phyloP scores from a whole-genome alignment of 2,329 filamentous ascomycete species.

The Penicillium sp. region DNA sequence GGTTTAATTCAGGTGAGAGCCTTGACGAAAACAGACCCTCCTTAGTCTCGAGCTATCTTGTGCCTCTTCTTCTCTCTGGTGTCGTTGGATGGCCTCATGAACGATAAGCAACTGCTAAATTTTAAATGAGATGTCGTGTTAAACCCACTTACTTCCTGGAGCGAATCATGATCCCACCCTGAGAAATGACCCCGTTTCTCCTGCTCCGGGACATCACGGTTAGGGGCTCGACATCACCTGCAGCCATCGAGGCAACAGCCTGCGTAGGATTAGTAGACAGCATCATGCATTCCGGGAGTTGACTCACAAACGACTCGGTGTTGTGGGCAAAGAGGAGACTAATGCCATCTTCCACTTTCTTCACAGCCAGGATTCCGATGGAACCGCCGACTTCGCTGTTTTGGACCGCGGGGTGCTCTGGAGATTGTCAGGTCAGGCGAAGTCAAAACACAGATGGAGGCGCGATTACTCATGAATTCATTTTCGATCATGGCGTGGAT shows the following conservation, averaged over 20 bases:
- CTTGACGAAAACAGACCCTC: background rate
- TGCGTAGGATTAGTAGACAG: slow-evolving; percentile 21
- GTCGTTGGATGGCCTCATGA: background rate
- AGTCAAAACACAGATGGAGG: background rate
- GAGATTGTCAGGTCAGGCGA: background rate
- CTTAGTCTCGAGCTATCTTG: background rate
- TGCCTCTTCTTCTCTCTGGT: background rate
- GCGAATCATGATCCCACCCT: slow-evolving; percentile 40
- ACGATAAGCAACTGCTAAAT: background rate
- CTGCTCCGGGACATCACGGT: slow-evolving; percentile 79
- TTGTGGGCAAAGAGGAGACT: slow-evolving; percentile 95
- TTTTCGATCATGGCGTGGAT: slow-evolving; percentile 74
- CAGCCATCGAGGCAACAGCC: slow-evolving; percentile 85
- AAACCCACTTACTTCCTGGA: slow-evolving; percentile 29
- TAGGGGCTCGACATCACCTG: slow-evolving; percentile 70
- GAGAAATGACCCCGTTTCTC: slow-evolving; percentile 53
- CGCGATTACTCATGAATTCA: slow-evolving; percentile 76
- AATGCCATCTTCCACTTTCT: slow-evolving; percentile 72
- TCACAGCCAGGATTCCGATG: slow-evolving; percentile 87
- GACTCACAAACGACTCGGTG: slow-evolving; percentile 71
- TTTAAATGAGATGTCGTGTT: background rate
- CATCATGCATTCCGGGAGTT: background rate
- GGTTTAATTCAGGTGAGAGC: background rate
- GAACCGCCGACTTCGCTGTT: slow-evolving; percentile 79
- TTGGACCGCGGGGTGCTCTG: slow-evolving; percentile 74